Evolutionary conservation across 495 filamentous ascomycete species (phyloP).

Genomic region (Daldinia bambusicola): DNA sequence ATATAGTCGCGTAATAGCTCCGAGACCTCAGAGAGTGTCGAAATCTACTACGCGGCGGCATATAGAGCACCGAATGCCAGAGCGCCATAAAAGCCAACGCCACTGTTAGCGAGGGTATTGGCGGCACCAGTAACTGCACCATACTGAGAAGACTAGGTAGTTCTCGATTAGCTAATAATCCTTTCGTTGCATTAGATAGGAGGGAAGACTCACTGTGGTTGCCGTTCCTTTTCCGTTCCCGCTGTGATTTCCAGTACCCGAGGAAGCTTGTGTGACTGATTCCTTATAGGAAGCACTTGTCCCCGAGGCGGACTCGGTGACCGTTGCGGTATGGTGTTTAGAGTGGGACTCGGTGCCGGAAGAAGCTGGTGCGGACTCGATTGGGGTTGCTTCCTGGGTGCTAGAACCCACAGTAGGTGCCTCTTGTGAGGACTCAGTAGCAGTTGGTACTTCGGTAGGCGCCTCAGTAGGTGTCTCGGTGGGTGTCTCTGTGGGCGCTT

Average conservation of each 20-base stretch:
- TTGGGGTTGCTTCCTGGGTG: constrained; percentile 7
- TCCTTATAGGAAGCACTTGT: neutral
- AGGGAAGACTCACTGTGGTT: constrained; percentile 25
- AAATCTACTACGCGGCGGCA: constrained; percentile 29
- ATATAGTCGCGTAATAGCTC: neutral
- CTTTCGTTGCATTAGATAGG: neutral
- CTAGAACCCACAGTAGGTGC: constrained; percentile 8
- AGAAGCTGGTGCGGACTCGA: neutral
- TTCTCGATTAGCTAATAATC: constrained; percentile 1
- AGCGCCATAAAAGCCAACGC: constrained; percentile 39
- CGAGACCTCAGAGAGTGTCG: neutral
- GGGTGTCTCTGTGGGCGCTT: constrained; percentile 14
- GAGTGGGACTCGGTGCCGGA: constrained; percentile 16
- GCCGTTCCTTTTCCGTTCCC: constrained; percentile 35
- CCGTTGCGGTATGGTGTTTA: constrained; percentile 12
- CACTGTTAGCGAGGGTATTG: constrained; percentile 22
- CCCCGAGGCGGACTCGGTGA: neutral
- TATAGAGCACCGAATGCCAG: constrained; percentile 38
- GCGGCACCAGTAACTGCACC: constrained; percentile 25
- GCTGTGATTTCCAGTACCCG: constrained; percentile 10
- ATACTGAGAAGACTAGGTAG: constrained; percentile 26
- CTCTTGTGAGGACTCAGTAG: no score
- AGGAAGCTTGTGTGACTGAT: constrained; percentile 7
- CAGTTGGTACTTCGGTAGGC: constrained; percentile 12
- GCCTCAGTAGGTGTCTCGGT: neutral